Percentiles rank a stretch among this genome's conserved stretches.
Evolutionary conservation across 768 basidiomycete genomes (phyloP).

Genomic region (Holtermanniella nyarrowii): DNA sequence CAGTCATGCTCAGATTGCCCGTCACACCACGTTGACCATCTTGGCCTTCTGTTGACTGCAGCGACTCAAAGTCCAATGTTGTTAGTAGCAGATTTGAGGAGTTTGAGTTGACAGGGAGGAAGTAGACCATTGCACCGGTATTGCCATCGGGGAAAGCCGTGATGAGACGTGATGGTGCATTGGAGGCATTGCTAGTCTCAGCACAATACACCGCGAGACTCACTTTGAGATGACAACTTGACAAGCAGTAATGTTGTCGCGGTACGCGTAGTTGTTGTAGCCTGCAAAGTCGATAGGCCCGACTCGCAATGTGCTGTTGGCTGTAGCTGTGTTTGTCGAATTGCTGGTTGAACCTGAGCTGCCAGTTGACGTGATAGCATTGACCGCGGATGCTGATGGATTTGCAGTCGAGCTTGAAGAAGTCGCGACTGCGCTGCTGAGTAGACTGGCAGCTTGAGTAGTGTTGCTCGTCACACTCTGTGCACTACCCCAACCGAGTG

Average conservation of each 20-base stretch:
- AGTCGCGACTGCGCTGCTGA: not conserved
- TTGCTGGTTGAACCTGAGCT: no score
- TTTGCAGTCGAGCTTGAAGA: not conserved
- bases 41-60: slow-evolving; percentile 19
- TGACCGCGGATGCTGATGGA: slow-evolving; percentile 1
- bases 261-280: slow-evolving; percentile 46
- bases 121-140: slow-evolving; percentile 45
- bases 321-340: no score
- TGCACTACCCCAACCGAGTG: not conserved
- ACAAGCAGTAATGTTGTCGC: slow-evolving; percentile 43
- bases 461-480: not conserved
- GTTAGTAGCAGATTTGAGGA: slow-evolving; percentile 13
- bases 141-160: slow-evolving; percentile 46
- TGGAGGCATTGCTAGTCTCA: slow-evolving; percentile 8
- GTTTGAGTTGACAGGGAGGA: slow-evolving; percentile 38
- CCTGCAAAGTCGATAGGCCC: slow-evolving; percentile 36
- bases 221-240: slow-evolving; percentile 43
- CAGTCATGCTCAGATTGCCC: slow-evolving; percentile 40
- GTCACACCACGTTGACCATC: slow-evolving; percentile 43
- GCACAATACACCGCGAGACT: slow-evolving; percentile 1
- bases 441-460: not conserved
- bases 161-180: slow-evolving; percentile 41
- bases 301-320: no score
- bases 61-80: slow-evolving; percentile 26
- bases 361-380: no score